Evolutionary conservation across 208 protist species (phyloP).

Genomic region (Plasmodiophora brassicae): DNA sequence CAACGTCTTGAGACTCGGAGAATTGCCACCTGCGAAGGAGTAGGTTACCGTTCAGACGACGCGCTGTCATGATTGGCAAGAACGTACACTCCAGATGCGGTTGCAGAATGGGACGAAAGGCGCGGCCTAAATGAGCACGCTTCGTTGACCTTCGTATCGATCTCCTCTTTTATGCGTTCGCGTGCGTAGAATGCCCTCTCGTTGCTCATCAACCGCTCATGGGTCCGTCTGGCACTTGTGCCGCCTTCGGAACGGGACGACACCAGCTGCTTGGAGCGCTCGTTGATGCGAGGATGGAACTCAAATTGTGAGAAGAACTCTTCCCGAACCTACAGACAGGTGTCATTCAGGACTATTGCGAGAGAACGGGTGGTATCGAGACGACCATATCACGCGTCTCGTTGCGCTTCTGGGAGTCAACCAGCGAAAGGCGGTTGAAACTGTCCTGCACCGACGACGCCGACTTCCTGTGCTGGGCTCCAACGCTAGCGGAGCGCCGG

Average conservation of each 20-base stretch:
- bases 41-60: too few relatives aligned
- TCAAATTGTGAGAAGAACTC: neutral
- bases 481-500: neutral
- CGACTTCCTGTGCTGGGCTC: neutral
- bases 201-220: neutral
- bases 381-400: neutral
- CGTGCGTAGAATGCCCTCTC: neutral
- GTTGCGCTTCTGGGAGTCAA: neutral
- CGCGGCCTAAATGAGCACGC: neutral
- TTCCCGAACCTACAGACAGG: neutral
- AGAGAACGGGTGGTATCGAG: neutral
- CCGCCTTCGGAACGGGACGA: neutral
- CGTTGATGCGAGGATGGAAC: neutral
- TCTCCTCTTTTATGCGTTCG: neutral
- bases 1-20: too few relatives aligned
- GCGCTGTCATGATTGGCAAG: too few relatives aligned
- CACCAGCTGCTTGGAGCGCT: neutral
- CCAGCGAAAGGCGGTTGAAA: neutral
- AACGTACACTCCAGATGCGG: too few relatives aligned
- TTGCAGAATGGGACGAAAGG: too few relatives aligned
- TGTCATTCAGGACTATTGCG: neutral
- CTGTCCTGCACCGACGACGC: neutral
- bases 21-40: too few relatives aligned
- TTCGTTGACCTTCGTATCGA: neutral
- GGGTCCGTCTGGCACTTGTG: too few relatives aligned